These are phyloP conservation scores for Astragalus membranaceus DNA, from an alignment of 306 rosid species.

Conservation along the genomic window DNA sequence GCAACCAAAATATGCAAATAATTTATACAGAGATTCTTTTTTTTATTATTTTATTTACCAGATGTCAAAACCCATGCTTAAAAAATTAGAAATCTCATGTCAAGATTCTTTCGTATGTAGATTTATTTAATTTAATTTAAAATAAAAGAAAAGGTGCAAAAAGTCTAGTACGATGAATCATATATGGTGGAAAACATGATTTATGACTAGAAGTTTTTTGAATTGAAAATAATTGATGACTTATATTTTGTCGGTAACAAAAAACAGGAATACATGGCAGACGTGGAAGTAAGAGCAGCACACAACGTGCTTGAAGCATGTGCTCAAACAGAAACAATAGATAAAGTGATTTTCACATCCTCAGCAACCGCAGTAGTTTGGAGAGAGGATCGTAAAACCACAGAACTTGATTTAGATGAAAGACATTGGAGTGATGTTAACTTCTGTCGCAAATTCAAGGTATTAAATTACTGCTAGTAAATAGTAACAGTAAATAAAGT, in stretches of 20 bases:
- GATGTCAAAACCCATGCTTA: neutral
- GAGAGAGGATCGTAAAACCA: constrained; percentile 59
- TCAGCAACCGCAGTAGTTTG: constrained; percentile 73
- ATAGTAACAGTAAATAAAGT: too few relatives aligned
- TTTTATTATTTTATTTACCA: neutral
- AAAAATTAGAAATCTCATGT: neutral
- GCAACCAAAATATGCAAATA: neutral
- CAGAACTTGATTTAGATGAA: constrained; percentile 52
- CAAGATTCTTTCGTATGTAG: neutral
- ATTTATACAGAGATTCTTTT: neutral
- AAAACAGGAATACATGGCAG: constrained; percentile 64
- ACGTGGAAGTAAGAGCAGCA: constrained; percentile 94
- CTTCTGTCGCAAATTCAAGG: constrained; percentile 82
- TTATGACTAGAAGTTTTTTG: neutral
- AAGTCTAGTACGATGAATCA: too few relatives aligned
- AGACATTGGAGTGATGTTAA: constrained; percentile 72
- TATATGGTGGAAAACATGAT: too few relatives aligned
- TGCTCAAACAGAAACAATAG: constrained; percentile 75
- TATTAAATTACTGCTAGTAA: neutral
- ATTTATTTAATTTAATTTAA: neutral
- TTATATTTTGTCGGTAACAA: neutral
- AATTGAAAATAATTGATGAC: neutral
- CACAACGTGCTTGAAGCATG: constrained; percentile 94
- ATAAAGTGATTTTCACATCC: constrained; percentile 77
- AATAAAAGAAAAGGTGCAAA: too few relatives aligned